These are phyloP conservation scores for Talinum fruticosum DNA, from an alignment of 148 eudicot species.

Conservation along the genomic window DNA sequence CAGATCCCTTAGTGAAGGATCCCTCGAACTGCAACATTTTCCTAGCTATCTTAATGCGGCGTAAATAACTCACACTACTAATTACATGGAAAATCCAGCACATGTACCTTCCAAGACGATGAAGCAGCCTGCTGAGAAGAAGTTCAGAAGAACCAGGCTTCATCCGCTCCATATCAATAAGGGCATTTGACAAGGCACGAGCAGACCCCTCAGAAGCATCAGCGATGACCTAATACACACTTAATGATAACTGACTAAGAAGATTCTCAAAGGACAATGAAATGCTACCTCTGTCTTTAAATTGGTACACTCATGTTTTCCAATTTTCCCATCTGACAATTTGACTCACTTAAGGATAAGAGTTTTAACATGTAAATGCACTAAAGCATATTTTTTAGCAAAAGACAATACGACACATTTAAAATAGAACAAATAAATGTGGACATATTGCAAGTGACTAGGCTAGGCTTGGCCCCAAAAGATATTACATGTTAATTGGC, in stretches of 20 bases:
- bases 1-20: slow-evolving; percentile 66
- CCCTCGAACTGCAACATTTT: slow-evolving; percentile 59
- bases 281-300: neutral
- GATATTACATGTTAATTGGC: neutral
- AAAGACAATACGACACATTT: neutral
- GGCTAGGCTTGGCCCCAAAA: neutral
- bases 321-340: neutral
- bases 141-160: slow-evolving; percentile 80
- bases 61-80: slow-evolving; percentile 1
- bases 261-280: slow-evolving; percentile 11
- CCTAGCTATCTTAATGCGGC: neutral
- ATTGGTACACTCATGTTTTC: neutral
- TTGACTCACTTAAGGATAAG: too few species aligned
- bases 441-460: neutral
- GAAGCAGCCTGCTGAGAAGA: slow-evolving; percentile 65
- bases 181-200: slow-evolving; percentile 50
- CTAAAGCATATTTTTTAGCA: too few species aligned
- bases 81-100: neutral
- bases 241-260: neutral
- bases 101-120: slow-evolving; percentile 77
- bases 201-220: slow-evolving; percentile 60
- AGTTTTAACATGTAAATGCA: slow-evolving; percentile 2
- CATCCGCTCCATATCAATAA: slow-evolving; percentile 74
- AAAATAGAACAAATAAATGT: neutral
- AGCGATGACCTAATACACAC: slow-evolving; percentile 46